These are phyloP conservation scores for Alternaria ethzedia DNA, from an alignment of 2,329 filamentous ascomycete species.

Conservation along the genomic window DNA sequence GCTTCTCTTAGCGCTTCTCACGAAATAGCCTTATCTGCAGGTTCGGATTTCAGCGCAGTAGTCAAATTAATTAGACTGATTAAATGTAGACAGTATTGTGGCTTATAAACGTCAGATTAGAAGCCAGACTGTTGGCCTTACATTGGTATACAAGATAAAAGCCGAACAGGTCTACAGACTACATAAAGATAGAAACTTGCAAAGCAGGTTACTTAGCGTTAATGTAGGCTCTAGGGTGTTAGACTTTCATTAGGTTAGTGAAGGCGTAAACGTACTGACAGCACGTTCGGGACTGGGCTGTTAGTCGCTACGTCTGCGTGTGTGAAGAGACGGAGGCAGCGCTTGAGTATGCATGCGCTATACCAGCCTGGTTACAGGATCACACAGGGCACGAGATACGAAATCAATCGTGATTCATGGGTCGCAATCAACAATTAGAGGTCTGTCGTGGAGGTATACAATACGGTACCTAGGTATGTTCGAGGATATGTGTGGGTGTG, in stretches of 20 bases:
- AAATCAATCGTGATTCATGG: background rate
- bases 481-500: background rate
- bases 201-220: background rate
- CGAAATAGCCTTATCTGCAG: background rate
- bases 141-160: too few species aligned
- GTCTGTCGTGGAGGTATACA: background rate
- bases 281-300: background rate
- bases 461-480: background rate
- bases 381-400: background rate
- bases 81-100: background rate
- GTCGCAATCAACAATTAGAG: background rate
- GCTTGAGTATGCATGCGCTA: background rate
- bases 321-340: background rate
- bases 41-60: background rate
- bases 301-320: background rate
- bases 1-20: background rate
- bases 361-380: background rate
- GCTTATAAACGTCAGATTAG: background rate
- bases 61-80: background rate
- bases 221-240: background rate
- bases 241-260: background rate
- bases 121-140: background rate
- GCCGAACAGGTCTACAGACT: background rate
- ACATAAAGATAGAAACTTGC: background rate
- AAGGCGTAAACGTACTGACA: background rate